Evolutionary conservation across 257 asterid genomes (phyloP), one percentile per base, ranked within the genome.

Genomic region (Dorcoceras hygrometricum): DNA sequence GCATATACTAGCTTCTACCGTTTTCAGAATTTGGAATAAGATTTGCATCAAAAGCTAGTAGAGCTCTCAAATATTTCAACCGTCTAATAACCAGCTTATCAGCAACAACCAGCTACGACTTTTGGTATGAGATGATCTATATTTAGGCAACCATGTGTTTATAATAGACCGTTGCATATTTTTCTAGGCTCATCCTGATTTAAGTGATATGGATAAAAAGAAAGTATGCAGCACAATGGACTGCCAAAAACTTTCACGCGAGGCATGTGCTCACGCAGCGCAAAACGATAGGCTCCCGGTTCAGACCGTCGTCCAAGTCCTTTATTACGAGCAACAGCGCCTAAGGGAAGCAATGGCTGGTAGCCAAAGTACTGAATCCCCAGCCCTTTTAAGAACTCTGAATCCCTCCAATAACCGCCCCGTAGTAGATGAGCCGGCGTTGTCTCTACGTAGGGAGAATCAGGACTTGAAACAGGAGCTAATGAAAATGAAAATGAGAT

Each of bases 211-310:
- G 90, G 98, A 89, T 73, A 83, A 89, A 48, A 85, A 91, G 80
- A 89, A 83, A 75, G 90, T 85, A 3, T 91, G 96, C 75, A 78
- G 98, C 31, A 82, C 85, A 36, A 89, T 89, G 95, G 98, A 91
- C 79, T 91, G 95, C 70, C 96, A 83, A 58, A 91, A 87, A 83
- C 95, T 89, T 2, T 89, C 96, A 3, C 77, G 95, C 6, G 95
- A 91, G 74, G 96, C 96, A 5, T 89, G 92, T 24, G 96, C 95
- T 0, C 96, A 91, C 46, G 95, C 95, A 10, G 96, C 98, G 34
- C 95, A 91, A 63, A 91, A 89, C 53, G 96, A 89, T 72, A 62
- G 96, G 72, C 87, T 89, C 5, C 96, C 98, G 0, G 98, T 83
- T 55, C 96, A 89, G 62, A 91, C 88, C 0, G 95, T 91, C 5